phyloP scores from a whole-genome alignment of 2,329 filamentous ascomycete genomes.

The Penicillium digitatum region DNA sequence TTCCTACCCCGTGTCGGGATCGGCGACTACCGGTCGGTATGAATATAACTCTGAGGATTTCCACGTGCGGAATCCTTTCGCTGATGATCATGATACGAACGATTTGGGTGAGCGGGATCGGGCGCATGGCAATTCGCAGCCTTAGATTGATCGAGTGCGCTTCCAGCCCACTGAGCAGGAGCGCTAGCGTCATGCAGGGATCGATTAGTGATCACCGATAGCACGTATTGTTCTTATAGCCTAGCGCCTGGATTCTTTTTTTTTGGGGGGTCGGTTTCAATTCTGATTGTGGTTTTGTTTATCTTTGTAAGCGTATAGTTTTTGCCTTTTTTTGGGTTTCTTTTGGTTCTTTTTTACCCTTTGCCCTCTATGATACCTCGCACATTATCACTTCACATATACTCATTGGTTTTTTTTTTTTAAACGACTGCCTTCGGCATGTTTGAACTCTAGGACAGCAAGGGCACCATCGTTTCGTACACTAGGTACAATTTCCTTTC shows the following conservation, averaged over 20 bases:
- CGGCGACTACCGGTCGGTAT: slow-evolving; percentile 16
- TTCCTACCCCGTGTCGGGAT: neutral
- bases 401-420: neutral
- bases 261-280: neutral
- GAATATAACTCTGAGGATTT: slow-evolving; percentile 41
- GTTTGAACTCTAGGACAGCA: neutral
- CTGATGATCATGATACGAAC: slow-evolving; percentile 30
- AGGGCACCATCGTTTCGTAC: neutral
- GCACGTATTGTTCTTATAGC: neutral
- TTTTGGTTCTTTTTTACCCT: neutral
- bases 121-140: neutral
- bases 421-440: neutral
- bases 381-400: neutral
- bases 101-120: slow-evolving; percentile 12
- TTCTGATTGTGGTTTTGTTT: neutral
- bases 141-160: slow-evolving; percentile 4
- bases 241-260: neutral
- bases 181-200: slow-evolving; percentile 3
- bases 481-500: neutral
- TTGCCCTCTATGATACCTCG: slow-evolving; percentile 4
- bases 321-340: neutral
- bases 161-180: slow-evolving; percentile 14
- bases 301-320: neutral
- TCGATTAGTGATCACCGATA: neutral
- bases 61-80: slow-evolving; percentile 43